Conservation (phyloP, 495 filamentous ascomycete genomes). For the Penicillium bialowiezense region DNA sequence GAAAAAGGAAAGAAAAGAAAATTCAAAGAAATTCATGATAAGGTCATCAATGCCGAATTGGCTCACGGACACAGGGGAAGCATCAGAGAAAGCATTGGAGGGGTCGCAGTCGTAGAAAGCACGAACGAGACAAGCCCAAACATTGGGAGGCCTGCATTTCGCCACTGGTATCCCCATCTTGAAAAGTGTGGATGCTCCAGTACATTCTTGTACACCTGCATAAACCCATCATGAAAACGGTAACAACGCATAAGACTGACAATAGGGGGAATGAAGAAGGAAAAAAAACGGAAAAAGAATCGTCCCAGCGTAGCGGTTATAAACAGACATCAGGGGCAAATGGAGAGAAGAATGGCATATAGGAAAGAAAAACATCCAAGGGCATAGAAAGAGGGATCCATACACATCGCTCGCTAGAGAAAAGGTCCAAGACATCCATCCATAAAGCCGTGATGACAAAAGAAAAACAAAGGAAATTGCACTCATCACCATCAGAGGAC, state of each 20-base stretch:
- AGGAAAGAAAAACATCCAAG: slow-evolving; percentile 8
- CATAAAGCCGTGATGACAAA: slow-evolving; percentile 33
- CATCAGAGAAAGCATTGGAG: neutral
- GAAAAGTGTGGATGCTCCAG: slow-evolving; percentile 1
- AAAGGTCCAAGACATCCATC: slow-evolving; percentile 34
- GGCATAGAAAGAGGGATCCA: slow-evolving; percentile 18
- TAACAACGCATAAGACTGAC: slow-evolving; percentile 7
- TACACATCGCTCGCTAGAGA: slow-evolving; percentile 44
- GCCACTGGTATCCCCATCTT: neutral
- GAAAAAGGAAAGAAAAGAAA: neutral
- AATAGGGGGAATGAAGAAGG: slow-evolving; percentile 12
- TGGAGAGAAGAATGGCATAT: neutral
- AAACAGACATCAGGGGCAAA: slow-evolving; percentile 29
- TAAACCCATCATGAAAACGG: neutral
- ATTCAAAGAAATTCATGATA: slow-evolving; percentile 4
- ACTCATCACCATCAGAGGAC: neutral
- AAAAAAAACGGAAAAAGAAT: slow-evolving; percentile 27
- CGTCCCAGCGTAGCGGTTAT: slow-evolving; percentile 40
- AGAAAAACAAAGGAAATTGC: slow-evolving; percentile 18
- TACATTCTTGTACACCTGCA: slow-evolving; percentile 1
- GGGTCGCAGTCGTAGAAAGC: neutral
- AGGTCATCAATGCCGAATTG: neutral
- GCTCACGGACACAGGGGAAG: neutral
- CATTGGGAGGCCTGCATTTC: no score
- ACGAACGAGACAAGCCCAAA: no score